These are phyloP conservation scores for Gynostemma pentaphyllum DNA, from an alignment of 306 rosid genomes.

Conservation along the genomic window DNA sequence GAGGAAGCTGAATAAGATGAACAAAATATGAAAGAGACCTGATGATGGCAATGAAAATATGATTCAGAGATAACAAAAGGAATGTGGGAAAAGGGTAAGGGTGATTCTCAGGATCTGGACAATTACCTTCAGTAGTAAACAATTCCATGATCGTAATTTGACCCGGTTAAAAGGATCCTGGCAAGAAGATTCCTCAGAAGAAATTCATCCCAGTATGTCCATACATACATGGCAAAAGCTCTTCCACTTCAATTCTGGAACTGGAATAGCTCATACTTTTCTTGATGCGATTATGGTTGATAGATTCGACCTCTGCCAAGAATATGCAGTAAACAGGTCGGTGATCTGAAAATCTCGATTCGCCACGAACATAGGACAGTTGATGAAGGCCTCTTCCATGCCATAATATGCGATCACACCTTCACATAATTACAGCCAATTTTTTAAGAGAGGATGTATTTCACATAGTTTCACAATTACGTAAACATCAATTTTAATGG, in stretches of 20 bases:
- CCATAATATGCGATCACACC: conserved; percentile 99
- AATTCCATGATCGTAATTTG: not conserved
- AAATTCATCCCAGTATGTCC: conserved; percentile 43
- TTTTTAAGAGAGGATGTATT: not conserved
- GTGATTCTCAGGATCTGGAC: not conserved
- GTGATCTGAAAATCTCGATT: conserved; percentile 93
- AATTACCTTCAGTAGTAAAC: not conserved
- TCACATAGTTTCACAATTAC: not conserved
- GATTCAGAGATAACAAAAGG: not conserved
- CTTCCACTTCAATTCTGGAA: conserved; percentile 88
- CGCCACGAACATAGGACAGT: conserved; percentile 91
- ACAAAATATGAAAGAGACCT: not conserved
- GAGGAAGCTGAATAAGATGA: not conserved
- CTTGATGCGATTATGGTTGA: conserved; percentile 54
- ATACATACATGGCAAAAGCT: conserved; percentile 54
- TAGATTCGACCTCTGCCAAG: conserved; percentile 72
- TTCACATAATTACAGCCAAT: conserved; percentile 19
- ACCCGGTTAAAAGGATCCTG: not conserved
- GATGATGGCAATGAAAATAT: not conserved
- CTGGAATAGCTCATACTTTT: conserved; percentile 78
- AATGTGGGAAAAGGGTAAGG: not conserved
- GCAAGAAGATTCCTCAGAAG: conserved; percentile 31
- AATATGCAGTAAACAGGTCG: conserved; percentile 84
- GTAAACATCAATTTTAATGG: not conserved
- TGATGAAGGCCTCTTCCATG: conserved; percentile 86